Evolutionary conservation across 768 basidiomycete species (phyloP).

Genomic region (Rhodotorula kratochvilovae): DNA sequence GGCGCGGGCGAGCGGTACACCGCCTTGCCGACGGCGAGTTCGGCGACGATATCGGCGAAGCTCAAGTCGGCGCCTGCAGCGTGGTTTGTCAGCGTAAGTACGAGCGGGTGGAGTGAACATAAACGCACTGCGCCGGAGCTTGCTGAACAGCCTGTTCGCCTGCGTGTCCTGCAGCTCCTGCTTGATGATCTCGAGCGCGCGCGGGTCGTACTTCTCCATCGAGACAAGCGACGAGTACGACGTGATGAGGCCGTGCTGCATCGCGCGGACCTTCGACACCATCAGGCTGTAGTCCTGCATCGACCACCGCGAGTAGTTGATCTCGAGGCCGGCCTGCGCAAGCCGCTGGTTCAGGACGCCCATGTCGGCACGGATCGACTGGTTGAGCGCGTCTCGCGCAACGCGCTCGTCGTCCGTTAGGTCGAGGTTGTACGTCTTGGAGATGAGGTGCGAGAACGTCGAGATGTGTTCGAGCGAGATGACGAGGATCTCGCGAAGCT

Average conservation of each 20-base stretch:
- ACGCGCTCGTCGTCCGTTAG: constrained; percentile 29
- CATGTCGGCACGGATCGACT: constrained; percentile 45
- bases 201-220: constrained; percentile 5
- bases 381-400: constrained; percentile 42
- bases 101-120: too few species aligned
- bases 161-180: background rate
- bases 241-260: constrained; percentile 39
- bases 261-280: constrained; percentile 20
- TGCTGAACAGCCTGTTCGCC: background rate
- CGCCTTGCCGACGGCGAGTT: constrained; percentile 17
- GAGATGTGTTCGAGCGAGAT: constrained; percentile 32
- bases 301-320: constrained; percentile 20
- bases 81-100: background rate
- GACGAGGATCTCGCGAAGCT: constrained; percentile 43
- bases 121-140: constrained; percentile 63
- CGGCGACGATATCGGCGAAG: constrained; percentile 75
- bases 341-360: constrained; percentile 45
- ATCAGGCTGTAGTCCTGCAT: constrained; percentile 24
- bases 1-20: constrained; percentile 23
- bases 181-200: constrained; percentile 10
- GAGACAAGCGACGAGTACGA: constrained; percentile 26
- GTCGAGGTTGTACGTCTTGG: constrained; percentile 28
- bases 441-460: constrained; percentile 28
- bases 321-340: constrained; percentile 23
- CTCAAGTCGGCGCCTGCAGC: constrained; percentile 76